Conservation (phyloP, 2,329 filamentous ascomycete genomes). For the Ophiostoma ulmi region DNA sequence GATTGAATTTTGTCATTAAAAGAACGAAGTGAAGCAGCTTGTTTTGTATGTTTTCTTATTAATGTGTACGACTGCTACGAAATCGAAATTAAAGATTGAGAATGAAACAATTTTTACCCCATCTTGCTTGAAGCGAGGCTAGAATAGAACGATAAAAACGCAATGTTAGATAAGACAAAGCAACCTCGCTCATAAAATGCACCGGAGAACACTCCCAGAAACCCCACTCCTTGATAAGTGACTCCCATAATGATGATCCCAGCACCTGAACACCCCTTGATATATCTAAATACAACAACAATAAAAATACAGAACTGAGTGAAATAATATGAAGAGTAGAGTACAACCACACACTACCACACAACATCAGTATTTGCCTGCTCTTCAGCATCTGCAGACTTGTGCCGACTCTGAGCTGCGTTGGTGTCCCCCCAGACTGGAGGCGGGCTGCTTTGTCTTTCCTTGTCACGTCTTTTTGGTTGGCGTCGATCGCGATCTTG, state of each 20-base stretch:
- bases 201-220: background rate
- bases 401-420: background rate
- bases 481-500: background rate
- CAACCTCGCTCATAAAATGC: background rate
- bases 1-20: background rate
- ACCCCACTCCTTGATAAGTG: background rate
- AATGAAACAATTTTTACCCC: background rate
- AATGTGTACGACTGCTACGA: background rate
- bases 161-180: background rate
- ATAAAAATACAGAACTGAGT: background rate
- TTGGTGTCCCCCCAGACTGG: background rate
- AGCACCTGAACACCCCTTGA: background rate
- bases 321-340: background rate
- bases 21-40: background rate
- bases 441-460: constrained; percentile 4
- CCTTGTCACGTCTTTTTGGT: background rate
- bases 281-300: background rate
- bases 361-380: background rate
- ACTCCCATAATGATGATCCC: background rate
- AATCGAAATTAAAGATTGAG: background rate
- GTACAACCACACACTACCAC: background rate
- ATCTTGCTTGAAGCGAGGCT: background rate
- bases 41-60: background rate
- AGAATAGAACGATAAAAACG: too few species aligned
- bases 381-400: background rate